phyloP scores from a whole-genome alignment of 2,329 filamentous ascomycete species.

The Beauveria scarabaeidicola region DNA sequence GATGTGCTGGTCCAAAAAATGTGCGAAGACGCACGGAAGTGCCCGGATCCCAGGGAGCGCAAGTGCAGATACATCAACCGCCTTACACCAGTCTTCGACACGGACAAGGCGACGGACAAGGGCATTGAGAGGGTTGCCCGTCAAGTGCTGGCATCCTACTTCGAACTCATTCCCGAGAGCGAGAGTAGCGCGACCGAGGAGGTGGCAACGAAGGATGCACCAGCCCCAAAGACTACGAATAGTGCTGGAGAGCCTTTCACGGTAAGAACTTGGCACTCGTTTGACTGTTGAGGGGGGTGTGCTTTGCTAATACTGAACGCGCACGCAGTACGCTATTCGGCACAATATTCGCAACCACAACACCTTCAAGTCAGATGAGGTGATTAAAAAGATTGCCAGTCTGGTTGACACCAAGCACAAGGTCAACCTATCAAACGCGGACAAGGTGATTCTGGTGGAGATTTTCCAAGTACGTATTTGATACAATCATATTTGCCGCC shows the following conservation, averaged over 20 bases:
- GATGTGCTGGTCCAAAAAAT: constrained; percentile 45
- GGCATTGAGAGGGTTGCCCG: constrained; percentile 58
- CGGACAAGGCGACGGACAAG: constrained; percentile 58
- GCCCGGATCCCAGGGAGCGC: constrained; percentile 32
- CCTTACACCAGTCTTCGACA: constrained; percentile 42
- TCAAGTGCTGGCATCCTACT: constrained; percentile 54
- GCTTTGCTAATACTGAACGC: neutral
- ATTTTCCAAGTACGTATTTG: constrained; percentile 59
- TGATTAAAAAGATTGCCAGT: constrained; percentile 64
- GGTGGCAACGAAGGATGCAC: neutral
- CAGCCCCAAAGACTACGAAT: constrained; percentile 6
- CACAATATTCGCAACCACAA: constrained; percentile 68
- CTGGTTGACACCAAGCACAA: constrained; percentile 60
- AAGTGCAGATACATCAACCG: constrained; percentile 52
- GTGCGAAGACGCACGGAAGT: constrained; percentile 43
- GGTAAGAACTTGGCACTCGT: constrained; percentile 29
- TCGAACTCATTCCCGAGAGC: constrained; percentile 33
- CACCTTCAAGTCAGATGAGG: constrained; percentile 54
- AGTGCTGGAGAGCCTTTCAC: constrained; percentile 24
- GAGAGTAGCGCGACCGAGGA: constrained; percentile 13
- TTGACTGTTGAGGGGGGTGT: neutral
- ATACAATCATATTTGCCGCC: neutral
- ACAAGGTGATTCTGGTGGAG: constrained; percentile 72
- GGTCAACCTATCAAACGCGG: constrained; percentile 69
- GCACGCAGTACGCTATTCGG: constrained; percentile 68